Conservation (phyloP, 1,139 yeast genomes). For the Diutina siamensis region DNA sequence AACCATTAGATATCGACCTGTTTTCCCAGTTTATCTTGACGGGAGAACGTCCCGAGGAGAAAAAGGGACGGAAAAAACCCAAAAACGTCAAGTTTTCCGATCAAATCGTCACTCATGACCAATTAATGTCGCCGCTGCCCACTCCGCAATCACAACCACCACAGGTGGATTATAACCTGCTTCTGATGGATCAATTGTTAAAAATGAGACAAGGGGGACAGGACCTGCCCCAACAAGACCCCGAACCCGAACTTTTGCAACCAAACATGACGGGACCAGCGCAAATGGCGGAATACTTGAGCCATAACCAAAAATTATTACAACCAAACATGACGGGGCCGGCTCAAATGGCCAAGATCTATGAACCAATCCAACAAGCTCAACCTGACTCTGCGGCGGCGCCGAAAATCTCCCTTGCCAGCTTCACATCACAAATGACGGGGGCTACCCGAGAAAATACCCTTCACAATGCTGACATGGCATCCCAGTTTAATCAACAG, state of each 20-base stretch:
- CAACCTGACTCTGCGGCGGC: background rate
- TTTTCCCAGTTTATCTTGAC: slow-evolving; percentile 67
- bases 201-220: slow-evolving; percentile 21
- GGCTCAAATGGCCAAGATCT: slow-evolving; percentile 26
- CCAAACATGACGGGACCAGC: slow-evolving; percentile 51
- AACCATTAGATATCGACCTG: slow-evolving; percentile 53
- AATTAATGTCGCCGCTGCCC: slow-evolving; percentile 21
- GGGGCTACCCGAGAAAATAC: slow-evolving; percentile 31
- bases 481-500: slow-evolving; percentile 7
- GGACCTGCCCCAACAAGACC: slow-evolving; percentile 12
- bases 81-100: slow-evolving; percentile 67
- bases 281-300: slow-evolving; percentile 20
- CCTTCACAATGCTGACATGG: slow-evolving; percentile 19
- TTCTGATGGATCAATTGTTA: slow-evolving; percentile 67
- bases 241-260: slow-evolving; percentile 17
- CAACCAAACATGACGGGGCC: slow-evolving; percentile 48
- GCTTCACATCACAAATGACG: slow-evolving; percentile 36
- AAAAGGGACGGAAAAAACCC: slow-evolving; percentile 24
- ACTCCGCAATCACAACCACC: slow-evolving; percentile 11
- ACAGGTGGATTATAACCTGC: slow-evolving; percentile 38
- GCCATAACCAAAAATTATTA: slow-evolving; percentile 15
- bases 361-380: background rate
- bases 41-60: slow-evolving; percentile 49
- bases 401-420: slow-evolving; percentile 26
- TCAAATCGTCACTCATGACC: slow-evolving; percentile 36